Base-by-base conservation (phyloP, 164 flowering plant genomes). In the Macadamia integrifolia region DNA sequence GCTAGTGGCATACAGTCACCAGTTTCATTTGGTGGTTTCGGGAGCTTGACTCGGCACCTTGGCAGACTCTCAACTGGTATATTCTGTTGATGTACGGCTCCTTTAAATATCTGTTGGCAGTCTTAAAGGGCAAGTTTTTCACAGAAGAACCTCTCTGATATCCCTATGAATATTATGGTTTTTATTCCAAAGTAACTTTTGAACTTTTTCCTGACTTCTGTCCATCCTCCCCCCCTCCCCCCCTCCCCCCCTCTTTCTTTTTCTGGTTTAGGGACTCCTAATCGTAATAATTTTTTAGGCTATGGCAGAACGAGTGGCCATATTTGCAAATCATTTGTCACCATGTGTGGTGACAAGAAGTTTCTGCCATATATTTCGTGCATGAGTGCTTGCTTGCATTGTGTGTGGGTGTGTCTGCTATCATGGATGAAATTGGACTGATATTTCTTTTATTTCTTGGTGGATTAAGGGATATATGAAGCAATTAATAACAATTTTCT, bases 1-100 rank as follows among this genome's bases (percentile, higher is more conserved):
- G 97, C 98, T 74, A 93, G 98, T 66, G 98, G 98, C 69, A 87
- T 91, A 72, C 98, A 93, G 46, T 91, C 98, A 63, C 98, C 98
- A 35, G 96, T 91, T 72, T 93, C 96, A 53, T 93, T 93, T 82
- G 98, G 98, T 69, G 98, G 98, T 67, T 93, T 90, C 76, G 97
- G 93, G 66, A 91, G 98, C 86, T 86, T 93, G 86, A 93, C 97
- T 23, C 82, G 98, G 81, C 97, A 93, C 72, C 89, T 93, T 71
- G 83, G 81, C 61, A 86, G 98, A 77, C 74, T 93, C 70, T 82
- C 98, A 73, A 56, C 69, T 62, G 98, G 98, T 93, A 84, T 58
- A 59, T 48, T 48, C 43, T 52, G 17, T 43, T 53, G 18, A 44
- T 61, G 11, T 23, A 60, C 1, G 0, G 61, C 44, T 67, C 32